A percentile compares a stretch with the other conserved stretches of the same genome.
Conservation (phyloP, 257 asterid genomes). For the Nicotiana attenuata region DNA sequence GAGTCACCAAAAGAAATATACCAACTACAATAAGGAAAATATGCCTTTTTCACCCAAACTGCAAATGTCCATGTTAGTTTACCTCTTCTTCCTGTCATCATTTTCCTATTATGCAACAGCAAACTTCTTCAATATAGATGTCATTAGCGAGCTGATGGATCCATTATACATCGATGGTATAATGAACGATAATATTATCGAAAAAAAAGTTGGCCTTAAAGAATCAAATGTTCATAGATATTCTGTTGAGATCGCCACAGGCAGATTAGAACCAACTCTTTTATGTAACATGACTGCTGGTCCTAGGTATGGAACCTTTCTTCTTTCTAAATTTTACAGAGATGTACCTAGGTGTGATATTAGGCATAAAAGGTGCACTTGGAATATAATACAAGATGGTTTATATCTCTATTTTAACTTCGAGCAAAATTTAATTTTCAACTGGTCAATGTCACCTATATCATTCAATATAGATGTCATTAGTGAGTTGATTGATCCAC, state of each 20-base stretch:
- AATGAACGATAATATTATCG: neutral
- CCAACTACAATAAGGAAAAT: neutral
- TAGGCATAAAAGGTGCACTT: neutral
- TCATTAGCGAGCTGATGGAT: neutral
- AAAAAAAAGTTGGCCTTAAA: neutral
- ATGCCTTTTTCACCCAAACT: neutral
- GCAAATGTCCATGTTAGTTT: neutral
- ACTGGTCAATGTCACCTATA: neutral
- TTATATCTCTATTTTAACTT: neutral
- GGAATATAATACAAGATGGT: neutral
- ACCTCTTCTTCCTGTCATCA: neutral
- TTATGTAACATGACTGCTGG: neutral
- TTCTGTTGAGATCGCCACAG: neutral
- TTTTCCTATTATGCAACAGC: neutral
- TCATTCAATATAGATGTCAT: neutral
- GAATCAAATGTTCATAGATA: neutral
- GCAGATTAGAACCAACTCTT: neutral
- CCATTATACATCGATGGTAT: neutral
- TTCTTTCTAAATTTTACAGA: neutral
- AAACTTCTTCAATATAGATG: neutral
- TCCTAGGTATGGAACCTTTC: neutral
- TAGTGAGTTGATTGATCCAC: neutral
- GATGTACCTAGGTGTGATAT: neutral
- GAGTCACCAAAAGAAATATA: neutral
- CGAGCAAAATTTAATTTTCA: neutral